Evolutionary conservation across 495 filamentous ascomycete genomes (phyloP), one percentile per base, ranked within the genome.

Genomic region (Penicillium chermesinum): DNA sequence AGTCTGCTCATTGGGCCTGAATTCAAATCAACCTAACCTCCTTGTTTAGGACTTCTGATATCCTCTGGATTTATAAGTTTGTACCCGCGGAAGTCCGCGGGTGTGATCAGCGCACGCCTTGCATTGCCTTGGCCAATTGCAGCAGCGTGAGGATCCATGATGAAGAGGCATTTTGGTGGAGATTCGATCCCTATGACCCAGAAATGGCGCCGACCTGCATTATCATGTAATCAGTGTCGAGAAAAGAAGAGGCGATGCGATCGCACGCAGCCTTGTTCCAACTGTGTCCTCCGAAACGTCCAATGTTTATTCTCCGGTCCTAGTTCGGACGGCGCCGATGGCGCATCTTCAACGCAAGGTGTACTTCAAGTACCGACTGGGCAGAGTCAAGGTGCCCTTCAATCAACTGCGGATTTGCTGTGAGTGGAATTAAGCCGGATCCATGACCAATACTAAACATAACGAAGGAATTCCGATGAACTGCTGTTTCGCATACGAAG

Each of bases 161-260:
- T 60, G 62, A 55, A 65, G 27, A 50, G 57, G 30, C 34, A 54
- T 32, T 48, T 34, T 8, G 14, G n/a, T 25, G 52, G 54, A 1
- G 37, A 48, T 30, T 43, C 54, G 2, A 41, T 56, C 6, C 21
- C 40, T 14, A 48, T 46, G 43, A 43, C 49, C 12, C 48, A 55
- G 17, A 41, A 46, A 25, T 62, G 55, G 60, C 45, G 34, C 15
- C 41, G 53, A 35, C 49, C 58, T 9, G 44, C 54, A 1, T 25
- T 57, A 32, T 60, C 62, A 3, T 67, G 62, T 21, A 30, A 22
- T 10, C 42, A 48, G 5, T 65, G 64, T 47, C 57, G 62, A 9
- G 48, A 54, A 15, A 59, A 61, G 44, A 63, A 65, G 32, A 42
- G 53, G 7, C 57, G 62, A 7, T 67, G 64, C 40, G 59, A 65